A percentile compares a stretch with the other conserved stretches of the same genome.
Conservation (phyloP, 1,284 basidiomycete genomes). For the Fomes fomentarius region DNA sequence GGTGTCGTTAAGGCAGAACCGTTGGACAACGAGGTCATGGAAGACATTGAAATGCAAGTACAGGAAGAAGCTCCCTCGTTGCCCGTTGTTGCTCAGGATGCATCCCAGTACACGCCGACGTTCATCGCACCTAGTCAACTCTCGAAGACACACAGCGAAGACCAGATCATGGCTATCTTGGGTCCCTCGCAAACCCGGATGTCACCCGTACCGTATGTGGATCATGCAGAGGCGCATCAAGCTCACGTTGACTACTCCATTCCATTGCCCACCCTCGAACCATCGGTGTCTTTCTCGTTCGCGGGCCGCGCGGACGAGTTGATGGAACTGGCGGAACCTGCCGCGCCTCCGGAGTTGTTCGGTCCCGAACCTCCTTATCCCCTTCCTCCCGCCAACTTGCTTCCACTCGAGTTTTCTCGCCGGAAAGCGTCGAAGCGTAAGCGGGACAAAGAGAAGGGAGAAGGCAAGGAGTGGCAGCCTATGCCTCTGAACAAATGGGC, state of each 20-base stretch:
- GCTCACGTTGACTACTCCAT: slow-evolving; percentile 15
- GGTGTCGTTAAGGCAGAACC: slow-evolving; percentile 18
- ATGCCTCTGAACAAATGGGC: slow-evolving; percentile 76
- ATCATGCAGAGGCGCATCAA: background rate
- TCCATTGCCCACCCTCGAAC: slow-evolving; percentile 10
- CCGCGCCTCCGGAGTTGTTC: slow-evolving; percentile 4
- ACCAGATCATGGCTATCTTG: slow-evolving; percentile 20
- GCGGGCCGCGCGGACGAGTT: slow-evolving; percentile 19
- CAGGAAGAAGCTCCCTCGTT: background rate
- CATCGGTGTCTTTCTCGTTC: slow-evolving; percentile 5
- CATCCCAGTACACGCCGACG: background rate
- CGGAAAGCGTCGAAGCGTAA: slow-evolving; percentile 65
- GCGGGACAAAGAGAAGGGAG: slow-evolving; percentile 46
- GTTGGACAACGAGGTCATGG: slow-evolving; percentile 20
- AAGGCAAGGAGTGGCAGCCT: slow-evolving; percentile 64
- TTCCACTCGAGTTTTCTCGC: slow-evolving; percentile 67
- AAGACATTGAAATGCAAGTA: slow-evolving; percentile 3
- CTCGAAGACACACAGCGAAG: slow-evolving; percentile 14
- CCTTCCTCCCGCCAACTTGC: slow-evolving; percentile 60
- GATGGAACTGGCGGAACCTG: slow-evolving; percentile 21
- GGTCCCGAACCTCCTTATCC: slow-evolving; percentile 49
- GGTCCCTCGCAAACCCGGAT: slow-evolving; percentile 6
- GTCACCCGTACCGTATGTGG: slow-evolving; percentile 5
- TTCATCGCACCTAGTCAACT: slow-evolving; percentile 1
- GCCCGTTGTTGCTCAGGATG: background rate